Evolutionary conservation across 345 rosid species (phyloP).

Genomic region (Melastoma malabathricum): DNA sequence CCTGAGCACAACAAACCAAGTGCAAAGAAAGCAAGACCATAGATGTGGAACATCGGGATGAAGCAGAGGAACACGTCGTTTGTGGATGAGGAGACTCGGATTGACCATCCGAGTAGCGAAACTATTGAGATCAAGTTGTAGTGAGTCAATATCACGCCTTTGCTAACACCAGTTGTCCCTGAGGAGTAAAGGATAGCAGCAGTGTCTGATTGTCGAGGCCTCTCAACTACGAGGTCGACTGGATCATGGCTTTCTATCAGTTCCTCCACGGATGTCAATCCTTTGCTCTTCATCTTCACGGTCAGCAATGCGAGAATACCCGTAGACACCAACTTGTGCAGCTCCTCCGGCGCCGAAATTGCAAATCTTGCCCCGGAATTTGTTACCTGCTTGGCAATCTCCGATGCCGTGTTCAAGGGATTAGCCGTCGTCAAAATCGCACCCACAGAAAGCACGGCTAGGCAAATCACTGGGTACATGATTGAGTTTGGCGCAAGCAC

Average conservation of each 20-base stretch:
- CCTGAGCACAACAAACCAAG: slow-evolving; percentile 34
- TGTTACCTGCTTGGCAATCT: slow-evolving; percentile 33
- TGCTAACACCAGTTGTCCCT: slow-evolving; percentile 56
- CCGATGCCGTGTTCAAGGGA: slow-evolving; percentile 34
- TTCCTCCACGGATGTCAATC: slow-evolving; percentile 26
- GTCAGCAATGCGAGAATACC: slow-evolving; percentile 24
- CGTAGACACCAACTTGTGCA: slow-evolving; percentile 22
- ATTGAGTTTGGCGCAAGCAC: slow-evolving; percentile 44
- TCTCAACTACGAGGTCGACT: slow-evolving; percentile 7
- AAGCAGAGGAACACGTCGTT: slow-evolving; percentile 34
- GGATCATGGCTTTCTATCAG: slow-evolving; percentile 30
- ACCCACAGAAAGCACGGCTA: slow-evolving; percentile 39
- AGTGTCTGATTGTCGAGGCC: slow-evolving; percentile 28
- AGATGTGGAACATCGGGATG: slow-evolving; percentile 48
- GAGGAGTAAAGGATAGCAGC: slow-evolving; percentile 55
- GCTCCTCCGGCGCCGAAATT: slow-evolving; percentile 34
- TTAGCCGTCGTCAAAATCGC: slow-evolving; percentile 46
- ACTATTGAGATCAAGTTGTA: slow-evolving; percentile 31
- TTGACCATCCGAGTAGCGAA: slow-evolving; percentile 34
- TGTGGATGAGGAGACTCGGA: slow-evolving; percentile 19
- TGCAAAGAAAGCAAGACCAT: slow-evolving; percentile 49
- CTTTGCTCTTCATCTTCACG: slow-evolving; percentile 3
- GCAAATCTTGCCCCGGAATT: slow-evolving; percentile 42
- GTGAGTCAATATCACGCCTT: slow-evolving; percentile 48
- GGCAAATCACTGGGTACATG: slow-evolving; percentile 33